These are phyloP conservation scores for Amorphotheca resinae DNA, from an alignment of 495 filamentous ascomycete species.

Conservation along the genomic window DNA sequence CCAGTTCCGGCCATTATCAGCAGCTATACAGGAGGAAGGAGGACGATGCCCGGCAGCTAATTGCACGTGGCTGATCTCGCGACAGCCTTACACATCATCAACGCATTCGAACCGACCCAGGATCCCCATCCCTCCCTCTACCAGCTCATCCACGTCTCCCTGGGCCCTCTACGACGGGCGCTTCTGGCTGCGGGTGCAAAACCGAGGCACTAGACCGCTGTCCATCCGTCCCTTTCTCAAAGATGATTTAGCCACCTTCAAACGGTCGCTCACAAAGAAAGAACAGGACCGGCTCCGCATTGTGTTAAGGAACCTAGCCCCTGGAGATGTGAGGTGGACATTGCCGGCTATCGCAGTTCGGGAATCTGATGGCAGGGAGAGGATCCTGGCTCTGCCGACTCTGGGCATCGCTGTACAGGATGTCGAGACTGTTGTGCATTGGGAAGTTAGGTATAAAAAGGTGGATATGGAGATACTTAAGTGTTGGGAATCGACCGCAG, in stretches of 20 bases:
- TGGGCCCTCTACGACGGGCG: conserved; percentile 66
- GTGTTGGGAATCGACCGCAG: conserved; percentile 17
- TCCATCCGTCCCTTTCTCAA: conserved; percentile 35
- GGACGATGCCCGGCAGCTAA: background rate
- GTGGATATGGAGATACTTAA: conserved; percentile 19
- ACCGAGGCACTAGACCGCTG: conserved; percentile 26
- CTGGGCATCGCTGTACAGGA: conserved; percentile 23
- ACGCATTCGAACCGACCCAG: conserved; percentile 9
- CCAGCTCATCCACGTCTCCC: conserved; percentile 17
- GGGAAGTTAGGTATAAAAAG: conserved; percentile 36
- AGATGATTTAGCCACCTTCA: conserved; percentile 1
- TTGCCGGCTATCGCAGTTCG: conserved; percentile 26
- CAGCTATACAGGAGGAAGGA: conserved; percentile 3
- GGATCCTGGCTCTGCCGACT: conserved; percentile 38
- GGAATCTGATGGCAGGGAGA: conserved; percentile 9
- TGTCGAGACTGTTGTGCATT: conserved; percentile 24
- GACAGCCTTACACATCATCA: conserved; percentile 34
- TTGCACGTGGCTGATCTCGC: conserved; percentile 35
- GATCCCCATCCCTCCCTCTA: conserved; percentile 5
- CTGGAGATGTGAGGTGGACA: conserved; percentile 39
- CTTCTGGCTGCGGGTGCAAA: conserved; percentile 61
- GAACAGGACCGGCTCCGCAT: background rate
- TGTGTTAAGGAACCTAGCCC: conserved; percentile 31
- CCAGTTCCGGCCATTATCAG: conserved; percentile 5
- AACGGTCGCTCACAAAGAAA: background rate